phyloP scores from a whole-genome alignment of 2,329 filamentous ascomycete genomes.

The Phaeosphaeriaceae sp. region DNA sequence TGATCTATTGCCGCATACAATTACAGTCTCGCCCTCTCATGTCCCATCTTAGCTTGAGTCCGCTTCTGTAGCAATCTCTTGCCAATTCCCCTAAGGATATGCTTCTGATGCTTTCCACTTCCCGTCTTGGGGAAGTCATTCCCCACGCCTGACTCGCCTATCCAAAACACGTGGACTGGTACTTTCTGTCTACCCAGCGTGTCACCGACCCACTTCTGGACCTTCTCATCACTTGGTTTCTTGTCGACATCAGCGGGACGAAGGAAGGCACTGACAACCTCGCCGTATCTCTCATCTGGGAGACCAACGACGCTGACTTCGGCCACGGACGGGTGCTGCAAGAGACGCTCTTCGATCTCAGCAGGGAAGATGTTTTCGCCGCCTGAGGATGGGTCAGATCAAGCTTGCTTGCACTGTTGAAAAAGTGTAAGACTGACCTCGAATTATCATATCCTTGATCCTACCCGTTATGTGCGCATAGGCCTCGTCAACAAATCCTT shows the following conservation, averaged over 20 bases:
- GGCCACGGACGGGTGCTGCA: slow-evolving; percentile 65
- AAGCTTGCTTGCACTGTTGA: neutral
- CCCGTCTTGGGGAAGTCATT: slow-evolving; percentile 45
- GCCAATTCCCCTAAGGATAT: slow-evolving; percentile 26
- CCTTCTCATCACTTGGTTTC: slow-evolving; percentile 29
- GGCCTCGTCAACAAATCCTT: slow-evolving; percentile 37
- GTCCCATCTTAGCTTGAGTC: neutral
- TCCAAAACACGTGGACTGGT: slow-evolving; percentile 75
- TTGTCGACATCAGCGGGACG: slow-evolving; percentile 10
- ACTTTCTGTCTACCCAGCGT: slow-evolving; percentile 53
- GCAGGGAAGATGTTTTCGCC: slow-evolving; percentile 62
- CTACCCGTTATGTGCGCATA: slow-evolving; percentile 75
- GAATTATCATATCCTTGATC: slow-evolving; percentile 80
- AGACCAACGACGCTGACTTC: slow-evolving; percentile 73
- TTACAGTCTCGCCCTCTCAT: too few species aligned
- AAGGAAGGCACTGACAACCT: slow-evolving; percentile 72
- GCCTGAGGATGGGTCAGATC: slow-evolving; percentile 14
- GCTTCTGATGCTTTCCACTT: slow-evolving; percentile 52
- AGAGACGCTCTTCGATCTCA: slow-evolving; percentile 74
- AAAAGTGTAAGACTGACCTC: slow-evolving; percentile 53
- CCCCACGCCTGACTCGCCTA: slow-evolving; percentile 58
- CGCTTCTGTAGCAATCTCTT: neutral
- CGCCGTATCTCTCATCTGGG: slow-evolving; percentile 71
- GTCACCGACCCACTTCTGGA: slow-evolving; percentile 39
- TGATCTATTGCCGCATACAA: too few species aligned